These are phyloP conservation scores for Raphanus hybrid DNA, from an alignment of 441 rosid species.

Conservation along the genomic window DNA sequence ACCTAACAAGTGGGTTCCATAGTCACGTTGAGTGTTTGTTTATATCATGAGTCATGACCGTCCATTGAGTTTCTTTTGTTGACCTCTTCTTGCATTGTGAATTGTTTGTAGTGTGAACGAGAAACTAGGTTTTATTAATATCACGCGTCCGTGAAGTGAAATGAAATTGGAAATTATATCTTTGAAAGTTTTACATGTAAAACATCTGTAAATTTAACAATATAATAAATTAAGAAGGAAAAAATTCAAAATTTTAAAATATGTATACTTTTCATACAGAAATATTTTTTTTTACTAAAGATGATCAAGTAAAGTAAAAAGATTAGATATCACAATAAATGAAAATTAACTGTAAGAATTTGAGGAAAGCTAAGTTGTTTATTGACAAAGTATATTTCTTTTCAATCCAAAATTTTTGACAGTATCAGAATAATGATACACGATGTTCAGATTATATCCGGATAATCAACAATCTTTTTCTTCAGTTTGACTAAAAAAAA, in stretches of 20 bases:
- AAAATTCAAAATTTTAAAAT: no score
- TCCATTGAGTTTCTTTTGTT: conserved; percentile 31
- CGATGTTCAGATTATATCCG: neutral
- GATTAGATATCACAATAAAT: neutral
- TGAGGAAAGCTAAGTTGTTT: neutral
- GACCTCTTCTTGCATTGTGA: neutral
- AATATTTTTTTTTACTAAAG: neutral
- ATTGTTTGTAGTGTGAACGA: neutral
- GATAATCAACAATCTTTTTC: neutral
- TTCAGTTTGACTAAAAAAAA: conserved; percentile 10
- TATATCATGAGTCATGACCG: conserved; percentile 22
- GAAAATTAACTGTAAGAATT: neutral
- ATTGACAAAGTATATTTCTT: neutral
- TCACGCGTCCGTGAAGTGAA: neutral
- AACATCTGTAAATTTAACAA: neutral
- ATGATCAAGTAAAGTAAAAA: neutral
- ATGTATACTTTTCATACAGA: neutral
- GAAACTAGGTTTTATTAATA: neutral
- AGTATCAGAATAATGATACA: neutral
- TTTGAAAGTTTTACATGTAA: neutral
- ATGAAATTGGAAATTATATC: neutral
- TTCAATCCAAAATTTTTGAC: neutral
- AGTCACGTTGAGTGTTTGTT: conserved; percentile 26
- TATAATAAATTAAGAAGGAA: neutral
- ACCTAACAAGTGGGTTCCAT: conserved; percentile 32